Percentiles rank a stretch among this genome's conserved stretches.
phyloP scores from a whole-genome alignment of 257 asterid species.

The Petunia secreta region DNA sequence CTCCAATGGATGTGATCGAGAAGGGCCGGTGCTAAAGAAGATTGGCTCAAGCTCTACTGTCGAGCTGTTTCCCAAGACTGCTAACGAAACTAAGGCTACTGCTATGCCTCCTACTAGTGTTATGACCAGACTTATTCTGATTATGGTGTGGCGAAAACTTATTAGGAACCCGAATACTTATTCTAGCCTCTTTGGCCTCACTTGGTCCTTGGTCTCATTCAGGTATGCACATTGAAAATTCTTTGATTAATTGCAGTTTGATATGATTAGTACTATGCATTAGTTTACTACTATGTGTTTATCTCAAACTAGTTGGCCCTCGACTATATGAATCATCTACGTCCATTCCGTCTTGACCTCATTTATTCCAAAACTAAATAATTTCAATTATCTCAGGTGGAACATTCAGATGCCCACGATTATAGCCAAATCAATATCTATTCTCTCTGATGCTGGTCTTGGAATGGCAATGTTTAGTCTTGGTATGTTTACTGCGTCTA shows the following conservation, averaged over 20 bases:
- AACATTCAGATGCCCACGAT: slow-evolving; percentile 71
- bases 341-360: background rate
- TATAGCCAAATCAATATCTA: slow-evolving; percentile 58
- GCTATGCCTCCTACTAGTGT: slow-evolving; percentile 77
- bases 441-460: slow-evolving; percentile 76
- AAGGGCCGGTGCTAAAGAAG: slow-evolving; percentile 71
- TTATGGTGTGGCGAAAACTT: slow-evolving; percentile 81
- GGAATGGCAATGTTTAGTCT: slow-evolving; percentile 91
- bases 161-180: slow-evolving; percentile 72
- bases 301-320: background rate
- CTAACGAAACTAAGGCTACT: slow-evolving; percentile 47
- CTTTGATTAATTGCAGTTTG: background rate
- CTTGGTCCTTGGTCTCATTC: slow-evolving; percentile 69
- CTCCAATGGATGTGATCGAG: slow-evolving; percentile 42
- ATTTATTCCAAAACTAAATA: background rate
- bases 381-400: slow-evolving; percentile 48
- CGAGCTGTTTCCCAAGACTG: slow-evolving; percentile 74
- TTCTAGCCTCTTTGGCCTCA: slow-evolving; percentile 66
- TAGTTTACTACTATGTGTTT: background rate
- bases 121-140: slow-evolving; percentile 67
- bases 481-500: slow-evolving; percentile 37
- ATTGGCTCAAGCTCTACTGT: slow-evolving; percentile 71
- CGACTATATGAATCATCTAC: background rate
- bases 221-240: slow-evolving; percentile 33
- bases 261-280: background rate